phyloP scores from a whole-genome alignment of 352 stramenopile species.

The Globisporangium perplexum region DNA sequence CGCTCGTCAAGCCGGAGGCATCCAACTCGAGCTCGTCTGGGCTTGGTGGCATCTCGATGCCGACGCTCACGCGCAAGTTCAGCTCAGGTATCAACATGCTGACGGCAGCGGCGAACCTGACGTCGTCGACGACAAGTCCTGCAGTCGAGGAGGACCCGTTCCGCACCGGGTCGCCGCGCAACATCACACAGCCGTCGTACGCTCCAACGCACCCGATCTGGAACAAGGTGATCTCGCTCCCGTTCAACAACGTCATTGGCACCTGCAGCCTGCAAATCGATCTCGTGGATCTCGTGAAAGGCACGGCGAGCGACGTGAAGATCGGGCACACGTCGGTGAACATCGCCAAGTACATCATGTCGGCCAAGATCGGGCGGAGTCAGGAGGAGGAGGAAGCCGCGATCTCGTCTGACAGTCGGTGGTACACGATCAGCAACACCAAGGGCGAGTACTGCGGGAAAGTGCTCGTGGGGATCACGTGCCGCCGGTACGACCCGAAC shows the following conservation, averaged over 20 bases:
- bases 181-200: conserved; percentile 49
- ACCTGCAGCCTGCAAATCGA: conserved; percentile 75
- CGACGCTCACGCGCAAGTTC: conserved; percentile 67
- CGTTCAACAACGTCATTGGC: conserved; percentile 71
- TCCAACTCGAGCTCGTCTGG: conserved; percentile 22
- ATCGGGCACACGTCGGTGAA: conserved; percentile 68
- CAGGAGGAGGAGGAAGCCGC: conserved; percentile 59
- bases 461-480: conserved; percentile 77
- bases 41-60: conserved; percentile 62
- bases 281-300: conserved; percentile 52
- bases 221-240: conserved; percentile 75
- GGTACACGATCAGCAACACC: conserved; percentile 81
- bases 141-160: conserved; percentile 32
- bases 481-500: conserved; percentile 26
- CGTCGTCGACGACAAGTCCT: conserved; percentile 26
- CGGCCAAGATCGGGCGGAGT: conserved; percentile 17
- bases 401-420: conserved; percentile 67
- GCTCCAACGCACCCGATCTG: conserved; percentile 70
- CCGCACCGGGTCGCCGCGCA: conserved; percentile 54
- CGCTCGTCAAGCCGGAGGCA: conserved; percentile 25
- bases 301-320: conserved; percentile 29
- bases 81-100: conserved; percentile 54
- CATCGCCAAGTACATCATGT: conserved; percentile 84
- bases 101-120: conserved; percentile 30
- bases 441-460: conserved; percentile 87